phyloP scores from a whole-genome alignment of 106 monocot species.

The Platanthera guangdongensis region DNA sequence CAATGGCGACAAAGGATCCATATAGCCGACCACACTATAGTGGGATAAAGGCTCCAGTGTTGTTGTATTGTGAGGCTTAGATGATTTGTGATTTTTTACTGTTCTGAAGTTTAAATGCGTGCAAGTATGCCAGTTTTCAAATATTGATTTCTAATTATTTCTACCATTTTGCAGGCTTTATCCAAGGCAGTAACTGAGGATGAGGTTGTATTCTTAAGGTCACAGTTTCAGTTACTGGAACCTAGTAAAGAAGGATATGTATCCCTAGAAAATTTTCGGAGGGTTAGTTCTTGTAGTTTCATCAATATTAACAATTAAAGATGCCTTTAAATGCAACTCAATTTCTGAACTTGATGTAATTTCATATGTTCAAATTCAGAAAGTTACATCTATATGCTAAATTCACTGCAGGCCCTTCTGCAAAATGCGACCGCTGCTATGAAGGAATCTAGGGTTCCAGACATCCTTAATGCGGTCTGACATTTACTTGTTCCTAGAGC shows the following conservation, averaged over 20 bases:
- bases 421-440: conserved; percentile 80
- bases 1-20: too few species aligned
- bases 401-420: conserved; percentile 59
- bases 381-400: conserved; percentile 3
- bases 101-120: background rate
- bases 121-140: background rate
- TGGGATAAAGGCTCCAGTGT: too few species aligned
- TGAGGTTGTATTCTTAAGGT: conserved; percentile 65
- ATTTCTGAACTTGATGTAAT: background rate
- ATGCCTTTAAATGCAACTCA: background rate
- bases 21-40: too few species aligned
- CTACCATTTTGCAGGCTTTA: conserved; percentile 52
- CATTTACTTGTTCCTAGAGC: background rate
- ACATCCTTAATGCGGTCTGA: conserved; percentile 68
- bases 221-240: conserved; percentile 67
- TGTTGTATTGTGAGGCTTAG: background rate
- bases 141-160: background rate
- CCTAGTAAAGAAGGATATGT: conserved; percentile 72
- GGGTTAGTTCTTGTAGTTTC: conserved; percentile 31
- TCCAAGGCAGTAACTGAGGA: conserved; percentile 85
- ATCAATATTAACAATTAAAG: background rate
- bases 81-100: background rate
- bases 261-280: conserved; percentile 75
- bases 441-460: conserved; percentile 81
- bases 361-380: background rate